Evolutionary conservation across 1,139 yeast species (phyloP), one percentile per base, ranked within the genome.

Genomic region (Yamadazyma conglobata): DNA sequence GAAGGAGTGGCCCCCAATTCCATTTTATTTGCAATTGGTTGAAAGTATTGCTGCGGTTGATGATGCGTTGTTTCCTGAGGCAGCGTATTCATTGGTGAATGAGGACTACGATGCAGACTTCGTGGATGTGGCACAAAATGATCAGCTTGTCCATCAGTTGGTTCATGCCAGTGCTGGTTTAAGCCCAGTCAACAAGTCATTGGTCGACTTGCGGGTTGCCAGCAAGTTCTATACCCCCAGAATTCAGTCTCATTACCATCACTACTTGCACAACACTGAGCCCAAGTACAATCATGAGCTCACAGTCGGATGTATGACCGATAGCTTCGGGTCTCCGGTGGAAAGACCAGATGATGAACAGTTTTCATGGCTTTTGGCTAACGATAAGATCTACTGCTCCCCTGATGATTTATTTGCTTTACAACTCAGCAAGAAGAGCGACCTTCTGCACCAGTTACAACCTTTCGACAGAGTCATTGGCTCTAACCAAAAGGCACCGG

Each of bases 341-440:
- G 37, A 48, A 16, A 19, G 46, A 17, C 32, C 40, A 34, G 52
- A 52, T 2, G 49, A 53, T 4, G 23, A 29, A 5, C 56, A 61
- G 7, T 60, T 57, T 16, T 63, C 79, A 2, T 79, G 86, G 74
- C 56, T 80, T 4, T 50, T 62, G 34, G 70, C 70, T 38, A 76
- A 78, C 34, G 67, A 70, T 32, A 62, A 64, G 11, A 52, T 73
- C 1, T 77, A 79, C 45, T 85, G 94, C 47, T 74, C 81, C 9
- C 60, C 75, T 2, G 81, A 72, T 37, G 86, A 79, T 32, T 70
- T 84, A 2, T 86, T 72, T 55, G 91, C 94, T 0, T 58, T 84
- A 31, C 74, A 76, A 49, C 68, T 80, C 0, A 57, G 57, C 15
- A 40, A 45, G 9, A 43, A 42, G 4, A 41, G 54, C 3, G 46